Percentiles rank a stretch among this genome's conserved stretches.
Conservation (phyloP, 805 yeast species). For the Yamadazyma philogaea region DNA sequence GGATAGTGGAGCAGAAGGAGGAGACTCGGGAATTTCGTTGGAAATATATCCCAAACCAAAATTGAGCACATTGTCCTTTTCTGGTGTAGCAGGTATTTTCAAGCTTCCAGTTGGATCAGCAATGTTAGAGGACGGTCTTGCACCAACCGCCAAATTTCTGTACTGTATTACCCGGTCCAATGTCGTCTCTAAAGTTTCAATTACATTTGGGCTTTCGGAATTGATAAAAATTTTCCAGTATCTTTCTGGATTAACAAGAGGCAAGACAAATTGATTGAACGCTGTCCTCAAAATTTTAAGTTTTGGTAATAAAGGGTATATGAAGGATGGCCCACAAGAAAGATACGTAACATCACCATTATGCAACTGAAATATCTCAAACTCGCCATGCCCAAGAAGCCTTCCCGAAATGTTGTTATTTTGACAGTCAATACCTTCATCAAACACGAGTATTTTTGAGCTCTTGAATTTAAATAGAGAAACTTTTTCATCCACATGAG, state of each 20-base stretch:
- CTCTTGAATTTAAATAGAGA: slow-evolving; percentile 31
- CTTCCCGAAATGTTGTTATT: slow-evolving; percentile 33
- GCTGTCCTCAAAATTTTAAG: slow-evolving; percentile 54
- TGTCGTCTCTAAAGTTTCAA: slow-evolving; percentile 31
- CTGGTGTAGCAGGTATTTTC: slow-evolving; percentile 4
- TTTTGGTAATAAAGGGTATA: slow-evolving; percentile 71
- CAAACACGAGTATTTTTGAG: slow-evolving; percentile 35
- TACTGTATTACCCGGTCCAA: slow-evolving; percentile 41
- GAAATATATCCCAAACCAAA: slow-evolving; percentile 19
- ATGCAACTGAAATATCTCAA: slow-evolving; percentile 58
- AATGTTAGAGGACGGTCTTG: slow-evolving; percentile 7
- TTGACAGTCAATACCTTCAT: slow-evolving; percentile 25
- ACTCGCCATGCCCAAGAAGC: slow-evolving; percentile 57
- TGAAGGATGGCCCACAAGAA: slow-evolving; percentile 62
- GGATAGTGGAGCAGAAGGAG: slow-evolving; percentile 43
- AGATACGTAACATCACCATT: slow-evolving; percentile 57
- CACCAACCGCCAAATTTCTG: slow-evolving; percentile 27
- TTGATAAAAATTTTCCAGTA: slow-evolving; percentile 59
- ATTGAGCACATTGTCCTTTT: slow-evolving; percentile 5
- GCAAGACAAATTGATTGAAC: slow-evolving; percentile 51
- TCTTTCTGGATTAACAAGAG: slow-evolving; percentile 71
- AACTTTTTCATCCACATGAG: slow-evolving; percentile 33
- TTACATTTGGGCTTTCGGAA: slow-evolving; percentile 24
- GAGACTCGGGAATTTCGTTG: slow-evolving; percentile 39
- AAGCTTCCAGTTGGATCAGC: background rate